Evolutionary conservation across 805 yeast genomes (phyloP).

Genomic region (Yarrowia bubula): DNA sequence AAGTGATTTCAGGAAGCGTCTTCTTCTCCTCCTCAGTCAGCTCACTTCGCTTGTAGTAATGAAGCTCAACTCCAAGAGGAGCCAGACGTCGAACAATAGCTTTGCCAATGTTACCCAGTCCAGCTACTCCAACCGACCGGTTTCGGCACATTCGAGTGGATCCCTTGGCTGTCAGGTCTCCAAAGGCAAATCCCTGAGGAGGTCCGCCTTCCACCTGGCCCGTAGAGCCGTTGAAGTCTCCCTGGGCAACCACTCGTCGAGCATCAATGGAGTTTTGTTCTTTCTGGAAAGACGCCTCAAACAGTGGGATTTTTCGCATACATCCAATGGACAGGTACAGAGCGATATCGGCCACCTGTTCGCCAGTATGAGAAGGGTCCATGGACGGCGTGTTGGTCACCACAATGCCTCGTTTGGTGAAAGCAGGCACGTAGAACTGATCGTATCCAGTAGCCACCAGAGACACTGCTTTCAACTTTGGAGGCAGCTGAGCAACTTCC

Average conservation of each 20-base stretch:
- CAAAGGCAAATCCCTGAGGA: constrained; percentile 41
- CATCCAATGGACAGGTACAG: constrained; percentile 56
- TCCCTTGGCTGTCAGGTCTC: constrained; percentile 49
- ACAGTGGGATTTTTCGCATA: constrained; percentile 55
- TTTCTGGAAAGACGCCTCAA: constrained; percentile 46
- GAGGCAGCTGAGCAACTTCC: constrained; percentile 49
- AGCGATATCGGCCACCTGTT: constrained; percentile 73
- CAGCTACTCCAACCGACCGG: constrained; percentile 61
- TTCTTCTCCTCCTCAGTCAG: constrained; percentile 43
- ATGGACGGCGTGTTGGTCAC: constrained; percentile 54
- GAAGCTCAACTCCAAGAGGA: constrained; percentile 62
- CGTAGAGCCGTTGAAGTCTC: constrained; percentile 29
- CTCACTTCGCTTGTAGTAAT: constrained; percentile 57
- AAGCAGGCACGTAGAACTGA: constrained; percentile 46
- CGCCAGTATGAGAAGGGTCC: constrained; percentile 45
- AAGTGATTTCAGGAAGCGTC: constrained; percentile 40
- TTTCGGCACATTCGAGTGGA: constrained; percentile 53
- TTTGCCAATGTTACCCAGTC: constrained; percentile 75
- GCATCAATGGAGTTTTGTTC: constrained; percentile 47
- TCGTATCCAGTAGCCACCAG: constrained; percentile 65
- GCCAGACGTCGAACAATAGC: constrained; percentile 56
- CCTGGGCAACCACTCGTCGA: constrained; percentile 39
- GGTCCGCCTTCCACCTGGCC: background rate
- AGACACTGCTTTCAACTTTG: constrained; percentile 48
- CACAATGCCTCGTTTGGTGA: constrained; percentile 48